Base-by-base conservation (phyloP, 75 land plant species). In the Cupressus sempervirens region DNA sequence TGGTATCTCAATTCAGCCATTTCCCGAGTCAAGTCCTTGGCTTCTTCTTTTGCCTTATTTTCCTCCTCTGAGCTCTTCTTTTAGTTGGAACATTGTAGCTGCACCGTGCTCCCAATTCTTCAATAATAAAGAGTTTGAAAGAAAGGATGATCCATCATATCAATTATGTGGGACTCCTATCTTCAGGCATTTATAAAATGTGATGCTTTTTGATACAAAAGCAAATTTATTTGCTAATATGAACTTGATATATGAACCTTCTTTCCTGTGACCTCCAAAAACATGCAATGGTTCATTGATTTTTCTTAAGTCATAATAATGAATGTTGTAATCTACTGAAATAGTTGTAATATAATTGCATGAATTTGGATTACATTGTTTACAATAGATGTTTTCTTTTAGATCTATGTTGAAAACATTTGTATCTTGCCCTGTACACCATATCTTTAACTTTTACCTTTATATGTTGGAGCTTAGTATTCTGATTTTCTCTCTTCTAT, bases 151-250 rank as follows among this genome's bases (percentile, higher is more conserved):
- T n/a, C n/a, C n/a, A n/a, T n/a, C n/a, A n/a, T n/a, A n/a, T n/a
- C 80, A 98, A 83, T 92, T 96, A 91, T 29, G 99, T 98, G 1
- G 98, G 97, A 81, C 97, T 98, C 83, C 96, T 98, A 84, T 98
- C 86, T 98, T 98, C 99, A 98, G 96, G 99, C 99, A 85, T 98
- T 96, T 46, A 98, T 98, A 87, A 98, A 98, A 82, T 96, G 93
- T 34, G 98, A 93, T 62, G 93, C 88, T 12, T 88, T 94, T 98
- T 76, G 99, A 98, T 81, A 98, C 99, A 88, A 97, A 96, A 53
- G 98, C 95, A 67, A 98, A 94, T n/a, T n/a, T n/a, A n/a, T n/a
- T n/a, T n/a, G n/a, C n/a, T n/a, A n/a, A n/a, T n/a, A n/a, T n/a
- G n/a, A n/a, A n/a, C n/a, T n/a, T n/a, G n/a, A n/a, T n/a, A n/a